These are phyloP conservation scores for Clonostachys sp. DNA, from an alignment of 2,329 filamentous ascomycete species.

Conservation along the genomic window DNA sequence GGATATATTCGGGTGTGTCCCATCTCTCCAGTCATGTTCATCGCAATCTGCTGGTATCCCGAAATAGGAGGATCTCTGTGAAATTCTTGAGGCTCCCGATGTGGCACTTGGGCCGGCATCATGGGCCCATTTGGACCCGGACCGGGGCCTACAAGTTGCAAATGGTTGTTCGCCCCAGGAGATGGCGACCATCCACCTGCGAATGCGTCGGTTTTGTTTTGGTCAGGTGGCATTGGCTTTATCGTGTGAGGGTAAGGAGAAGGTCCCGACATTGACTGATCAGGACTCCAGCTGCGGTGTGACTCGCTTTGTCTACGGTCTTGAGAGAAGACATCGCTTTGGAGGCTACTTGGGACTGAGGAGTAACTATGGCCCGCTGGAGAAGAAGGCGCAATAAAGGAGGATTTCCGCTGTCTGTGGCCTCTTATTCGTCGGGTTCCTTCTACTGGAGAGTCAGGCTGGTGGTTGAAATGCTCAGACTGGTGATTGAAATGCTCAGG, in stretches of 20 bases:
- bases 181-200: too few relatives aligned
- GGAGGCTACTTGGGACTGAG: constrained; percentile 49
- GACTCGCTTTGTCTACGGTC: constrained; percentile 2
- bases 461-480: too few relatives aligned
- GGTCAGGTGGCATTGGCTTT: too few relatives aligned
- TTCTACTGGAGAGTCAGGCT: too few relatives aligned
- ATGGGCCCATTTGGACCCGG: too few relatives aligned
- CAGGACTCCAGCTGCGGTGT: constrained; percentile 7
- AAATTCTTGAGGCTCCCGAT: neutral
- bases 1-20: constrained; percentile 37
- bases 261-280: neutral
- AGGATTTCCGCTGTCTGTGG: too few relatives aligned
- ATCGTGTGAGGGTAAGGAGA: neutral
- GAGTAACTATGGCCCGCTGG: constrained; percentile 13
- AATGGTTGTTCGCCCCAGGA: too few relatives aligned
- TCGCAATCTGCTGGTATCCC: constrained; percentile 61
- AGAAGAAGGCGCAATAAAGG: constrained; percentile 1
- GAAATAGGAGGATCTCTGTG: constrained; percentile 25
- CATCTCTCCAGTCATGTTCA: constrained; percentile 33
- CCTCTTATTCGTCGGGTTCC: too few relatives aligned
- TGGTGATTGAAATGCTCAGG: too few relatives aligned
- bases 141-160: too few relatives aligned
- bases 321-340: constrained; percentile 35
- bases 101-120: too few relatives aligned
- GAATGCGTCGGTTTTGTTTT: too few relatives aligned